phyloP scores from a whole-genome alignment of 1,284 basidiomycete species.

The Paramarasmius palmivorus region DNA sequence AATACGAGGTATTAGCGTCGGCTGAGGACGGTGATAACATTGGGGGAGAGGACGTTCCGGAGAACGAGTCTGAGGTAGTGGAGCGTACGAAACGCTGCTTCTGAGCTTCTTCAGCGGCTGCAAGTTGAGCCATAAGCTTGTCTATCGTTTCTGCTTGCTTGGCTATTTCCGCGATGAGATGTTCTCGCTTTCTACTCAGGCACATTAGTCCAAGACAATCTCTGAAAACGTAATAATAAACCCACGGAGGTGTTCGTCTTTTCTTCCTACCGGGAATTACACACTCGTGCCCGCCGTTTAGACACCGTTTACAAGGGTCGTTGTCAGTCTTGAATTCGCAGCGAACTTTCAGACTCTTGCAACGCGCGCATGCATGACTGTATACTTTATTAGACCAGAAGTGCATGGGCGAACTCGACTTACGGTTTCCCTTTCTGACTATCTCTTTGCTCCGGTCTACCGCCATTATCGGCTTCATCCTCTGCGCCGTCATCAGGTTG shows the following conservation, averaged over 20 bases:
- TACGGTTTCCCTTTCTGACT: constrained; percentile 47
- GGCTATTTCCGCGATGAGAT: constrained; percentile 70
- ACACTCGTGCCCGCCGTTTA: constrained; percentile 67
- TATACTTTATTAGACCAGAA: constrained; percentile 1
- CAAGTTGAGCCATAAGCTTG: constrained; percentile 63
- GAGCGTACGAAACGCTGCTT: constrained; percentile 20
- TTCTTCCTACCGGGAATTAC: constrained; percentile 76
- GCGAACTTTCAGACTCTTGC: constrained; percentile 74
- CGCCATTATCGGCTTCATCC: constrained; percentile 12
- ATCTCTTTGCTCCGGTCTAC: constrained; percentile 33
- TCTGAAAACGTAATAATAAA: constrained; percentile 6
- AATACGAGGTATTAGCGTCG: constrained; percentile 25
- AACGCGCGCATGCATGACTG: constrained; percentile 64
- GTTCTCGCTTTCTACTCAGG: constrained; percentile 67
- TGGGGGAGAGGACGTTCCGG: constrained; percentile 32
- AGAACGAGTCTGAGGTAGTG: constrained; percentile 24
- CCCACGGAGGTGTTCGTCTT: constrained; percentile 74
- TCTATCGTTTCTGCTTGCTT: constrained; percentile 70
- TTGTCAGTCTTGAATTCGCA: constrained; percentile 70
- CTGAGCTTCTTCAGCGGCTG: constrained; percentile 49
- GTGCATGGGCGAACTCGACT: constrained; percentile 22
- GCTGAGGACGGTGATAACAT: constrained; percentile 35
- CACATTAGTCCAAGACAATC: constrained; percentile 11
- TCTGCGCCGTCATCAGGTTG: constrained; percentile 28
- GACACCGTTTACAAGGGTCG: constrained; percentile 71